Percentiles rank a stretch among this genome's conserved stretches.
These are phyloP conservation scores for Myriangium duriaei DNA, from an alignment of 2,329 filamentous ascomycete species.

Conservation along the genomic window DNA sequence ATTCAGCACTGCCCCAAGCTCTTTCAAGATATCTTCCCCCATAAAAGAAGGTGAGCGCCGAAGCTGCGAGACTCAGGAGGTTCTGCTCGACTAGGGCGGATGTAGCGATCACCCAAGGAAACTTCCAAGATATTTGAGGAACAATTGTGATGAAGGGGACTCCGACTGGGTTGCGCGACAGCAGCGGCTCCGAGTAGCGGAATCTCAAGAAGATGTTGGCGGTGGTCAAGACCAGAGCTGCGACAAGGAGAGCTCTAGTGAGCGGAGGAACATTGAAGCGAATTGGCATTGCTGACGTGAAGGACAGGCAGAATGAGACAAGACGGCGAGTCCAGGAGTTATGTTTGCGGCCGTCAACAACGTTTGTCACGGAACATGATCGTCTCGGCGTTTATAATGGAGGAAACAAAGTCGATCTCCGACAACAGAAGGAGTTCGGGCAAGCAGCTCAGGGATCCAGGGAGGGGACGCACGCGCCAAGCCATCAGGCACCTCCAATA, in stretches of 20 bases:
- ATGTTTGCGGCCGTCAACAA: no score
- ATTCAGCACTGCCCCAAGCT: slow-evolving; percentile 85
- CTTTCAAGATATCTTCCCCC: slow-evolving; percentile 90
- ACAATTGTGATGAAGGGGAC: slow-evolving; percentile 77
- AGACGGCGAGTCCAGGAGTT: no score
- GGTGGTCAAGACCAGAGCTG: slow-evolving; percentile 63
- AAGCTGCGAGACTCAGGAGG: slow-evolving; percentile 70
- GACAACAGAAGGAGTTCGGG: no score
- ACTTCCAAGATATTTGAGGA: slow-evolving; percentile 68
- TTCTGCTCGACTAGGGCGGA: slow-evolving; percentile 88
- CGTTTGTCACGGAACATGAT: no score
- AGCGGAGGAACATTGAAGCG: slow-evolving; percentile 68
- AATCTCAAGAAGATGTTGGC: slow-evolving; percentile 71
- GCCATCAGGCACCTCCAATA: no score
- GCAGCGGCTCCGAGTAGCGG: slow-evolving; percentile 44
- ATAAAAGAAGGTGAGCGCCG: slow-evolving; percentile 70
- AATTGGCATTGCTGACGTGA: slow-evolving; percentile 1
- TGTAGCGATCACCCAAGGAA: slow-evolving; percentile 85
- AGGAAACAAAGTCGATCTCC: no score
- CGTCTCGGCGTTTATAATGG: no score
- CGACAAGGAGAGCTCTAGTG: slow-evolving; percentile 68
- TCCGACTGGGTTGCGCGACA: slow-evolving; percentile 20
- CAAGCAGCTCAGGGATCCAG: no score
- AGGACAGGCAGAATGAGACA: neutral
- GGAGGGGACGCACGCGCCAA: no score